phyloP scores from a whole-genome alignment of 2,329 filamentous ascomycete species.

The Pseudogymnoascus sp. region DNA sequence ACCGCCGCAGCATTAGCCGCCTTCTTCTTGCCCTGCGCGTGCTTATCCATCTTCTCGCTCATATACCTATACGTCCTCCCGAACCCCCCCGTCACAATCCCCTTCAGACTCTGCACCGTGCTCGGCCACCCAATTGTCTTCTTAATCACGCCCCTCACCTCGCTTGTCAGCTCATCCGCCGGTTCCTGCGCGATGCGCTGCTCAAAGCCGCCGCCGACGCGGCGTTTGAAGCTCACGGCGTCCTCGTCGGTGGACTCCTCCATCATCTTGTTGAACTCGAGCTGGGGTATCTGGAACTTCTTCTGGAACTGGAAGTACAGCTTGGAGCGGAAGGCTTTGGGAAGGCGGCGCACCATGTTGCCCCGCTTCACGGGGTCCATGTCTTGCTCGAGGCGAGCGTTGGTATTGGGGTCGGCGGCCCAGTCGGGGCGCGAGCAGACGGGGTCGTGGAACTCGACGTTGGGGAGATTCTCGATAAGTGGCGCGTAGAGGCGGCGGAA shows the following conservation, averaged over 20 bases:
- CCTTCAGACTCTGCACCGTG: conserved; percentile 78
- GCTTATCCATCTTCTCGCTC: conserved; percentile 70
- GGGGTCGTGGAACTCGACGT: conserved; percentile 67
- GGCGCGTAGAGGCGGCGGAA: conserved; percentile 89
- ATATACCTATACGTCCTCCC: conserved; percentile 65
- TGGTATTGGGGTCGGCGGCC: conserved; percentile 53
- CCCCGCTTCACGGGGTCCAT: conserved; percentile 86
- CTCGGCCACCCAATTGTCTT: conserved; percentile 91
- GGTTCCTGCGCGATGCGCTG: conserved; percentile 68
- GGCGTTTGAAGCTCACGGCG: conserved; percentile 55
- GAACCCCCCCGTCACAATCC: conserved; percentile 69
- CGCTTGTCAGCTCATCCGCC: conserved; percentile 55
- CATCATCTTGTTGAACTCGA: conserved; percentile 80
- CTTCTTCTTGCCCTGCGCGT: conserved; percentile 28
- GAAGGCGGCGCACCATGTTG: conserved; percentile 92
- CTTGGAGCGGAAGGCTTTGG: conserved; percentile 75
- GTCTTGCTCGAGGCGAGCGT: conserved; percentile 70
- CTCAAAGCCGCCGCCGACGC: conserved; percentile 79
- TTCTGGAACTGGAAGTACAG: conserved; percentile 93
- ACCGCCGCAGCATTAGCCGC: conserved; percentile 11
- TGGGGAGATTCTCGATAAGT: conserved; percentile 81
- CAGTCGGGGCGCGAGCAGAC: conserved; percentile 51
- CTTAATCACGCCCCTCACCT: conserved; percentile 69
- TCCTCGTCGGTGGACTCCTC: conserved; percentile 65
- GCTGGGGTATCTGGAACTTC: conserved; percentile 75